Evolutionary conservation across 73 alveolate species (phyloP).

Genomic region (Tetrahymena borealis): DNA sequence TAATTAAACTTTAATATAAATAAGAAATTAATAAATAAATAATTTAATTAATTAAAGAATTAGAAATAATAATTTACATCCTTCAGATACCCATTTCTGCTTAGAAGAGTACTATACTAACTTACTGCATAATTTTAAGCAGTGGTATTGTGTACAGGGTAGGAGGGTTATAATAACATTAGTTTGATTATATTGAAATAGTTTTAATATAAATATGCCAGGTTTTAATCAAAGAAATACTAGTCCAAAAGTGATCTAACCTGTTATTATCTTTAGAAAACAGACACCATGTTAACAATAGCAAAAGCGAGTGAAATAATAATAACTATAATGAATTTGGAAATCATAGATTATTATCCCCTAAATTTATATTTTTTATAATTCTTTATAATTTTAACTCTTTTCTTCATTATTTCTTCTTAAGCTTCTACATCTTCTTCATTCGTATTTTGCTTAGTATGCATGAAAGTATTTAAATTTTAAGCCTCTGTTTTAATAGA

Average conservation of each 20-base stretch:
- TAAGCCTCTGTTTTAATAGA: neutral
- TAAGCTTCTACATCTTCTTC: neutral
- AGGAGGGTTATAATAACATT: neutral
- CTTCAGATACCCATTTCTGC: neutral
- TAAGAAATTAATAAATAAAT: neutral
- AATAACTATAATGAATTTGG: neutral
- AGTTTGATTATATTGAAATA: neutral
- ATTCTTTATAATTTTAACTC: neutral
- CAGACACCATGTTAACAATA: neutral
- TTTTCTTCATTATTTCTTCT: neutral
- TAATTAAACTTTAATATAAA: neutral
- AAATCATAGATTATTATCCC: neutral
- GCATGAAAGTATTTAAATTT: neutral
- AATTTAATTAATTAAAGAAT: neutral
- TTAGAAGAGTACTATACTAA: neutral
- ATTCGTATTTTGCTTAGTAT: neutral
- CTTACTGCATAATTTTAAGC: neutral
- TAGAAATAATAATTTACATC: neutral
- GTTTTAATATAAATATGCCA: neutral
- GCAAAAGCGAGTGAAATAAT: neutral
- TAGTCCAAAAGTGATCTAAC: neutral
- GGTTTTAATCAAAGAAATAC: neutral
- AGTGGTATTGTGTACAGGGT: neutral
- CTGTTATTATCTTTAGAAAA: neutral
- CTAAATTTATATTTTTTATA: neutral